Evolutionary conservation across 176 grass and related monocot genomes (phyloP).

Genomic region (Pharus latifolius): DNA sequence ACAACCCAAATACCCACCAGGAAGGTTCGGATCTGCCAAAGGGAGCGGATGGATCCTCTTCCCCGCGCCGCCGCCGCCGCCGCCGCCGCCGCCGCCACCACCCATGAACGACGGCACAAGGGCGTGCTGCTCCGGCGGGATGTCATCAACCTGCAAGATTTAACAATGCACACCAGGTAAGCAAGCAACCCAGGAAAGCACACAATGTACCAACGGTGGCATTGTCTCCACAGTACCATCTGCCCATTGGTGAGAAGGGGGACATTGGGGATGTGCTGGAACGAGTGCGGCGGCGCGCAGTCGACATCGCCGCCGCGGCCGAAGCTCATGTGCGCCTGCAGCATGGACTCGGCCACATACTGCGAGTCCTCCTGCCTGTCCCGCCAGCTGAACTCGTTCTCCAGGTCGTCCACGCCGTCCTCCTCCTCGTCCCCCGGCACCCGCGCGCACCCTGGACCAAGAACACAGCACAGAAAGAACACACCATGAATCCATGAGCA

Average conservation of each 20-base stretch:
- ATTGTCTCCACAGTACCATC: constrained; percentile 65
- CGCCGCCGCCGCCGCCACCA: constrained; percentile 25
- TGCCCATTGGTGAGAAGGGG: constrained; percentile 87
- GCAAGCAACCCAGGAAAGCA: no score
- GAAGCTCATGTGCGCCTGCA: constrained; percentile 58
- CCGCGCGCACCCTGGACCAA: constrained; percentile 57
- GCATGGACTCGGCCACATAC: constrained; percentile 48
- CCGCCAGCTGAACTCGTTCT: constrained; percentile 53
- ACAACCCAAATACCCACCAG: constrained; percentile 27
- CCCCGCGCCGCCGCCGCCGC: constrained; percentile 29
- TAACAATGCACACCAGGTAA: neutral
- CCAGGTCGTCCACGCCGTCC: constrained; percentile 74
- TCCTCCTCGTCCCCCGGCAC: constrained; percentile 88
- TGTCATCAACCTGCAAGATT: constrained; percentile 60
- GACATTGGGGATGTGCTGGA: constrained; percentile 51
- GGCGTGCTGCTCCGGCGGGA: constrained; percentile 90
- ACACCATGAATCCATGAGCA: no score
- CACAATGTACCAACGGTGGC: no score
- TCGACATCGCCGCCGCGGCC: constrained; percentile 54
- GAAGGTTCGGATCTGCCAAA: constrained; percentile 57
- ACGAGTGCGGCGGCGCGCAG: constrained; percentile 3
- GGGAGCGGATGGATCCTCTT: constrained; percentile 94
- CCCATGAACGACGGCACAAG: constrained; percentile 84
- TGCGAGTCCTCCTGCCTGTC: constrained; percentile 28
- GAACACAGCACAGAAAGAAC: no score